Evolutionary conservation across 176 grass and related monocot genomes (phyloP), one percentile per base, ranked within the genome.

Genomic region (Carex pumila): DNA sequence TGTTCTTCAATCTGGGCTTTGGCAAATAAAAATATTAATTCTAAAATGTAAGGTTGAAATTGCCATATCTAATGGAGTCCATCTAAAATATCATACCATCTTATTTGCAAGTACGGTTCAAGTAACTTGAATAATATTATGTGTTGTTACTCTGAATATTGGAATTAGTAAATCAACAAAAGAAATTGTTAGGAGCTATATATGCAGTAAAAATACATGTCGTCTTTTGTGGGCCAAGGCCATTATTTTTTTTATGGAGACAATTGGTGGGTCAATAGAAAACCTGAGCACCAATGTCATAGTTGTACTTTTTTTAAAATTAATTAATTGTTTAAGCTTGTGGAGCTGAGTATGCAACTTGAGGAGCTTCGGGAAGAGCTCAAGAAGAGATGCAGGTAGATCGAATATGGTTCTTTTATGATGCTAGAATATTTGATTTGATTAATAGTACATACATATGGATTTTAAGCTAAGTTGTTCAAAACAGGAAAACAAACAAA

Each of bases 401-500:
- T 25, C 25, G 25, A 52, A 84, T 25, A 55, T 39, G 29, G 30
- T 84, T 58, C 43, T 43, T 63, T 84, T 77, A 5, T 12, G 63
- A 78, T 85, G 78, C 32, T 69, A 47, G 12, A 15, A 41, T 50
- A 69, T 50, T 79, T 70, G 52, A 12, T 82, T 29, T 82, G 17
- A 65, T 67, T 83, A 6, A 30, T 12, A 61, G 31, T 70, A 57
- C 65, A 76, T 79, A 36, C 65, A 76, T 79, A 36, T 87, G 67
- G 21, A 55, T 78, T 78, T 61, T 63, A 21, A 54, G 37, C 63
- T 84, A 58, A 56, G 12, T 56, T 32, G 49, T 32, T 55, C 12
- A 5, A 77, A 73, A 76, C 56, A 99, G 96, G 84, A 99, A 99
- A 99, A 93, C 95, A 91, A 91, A 87, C 39, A 85, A 82, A 74